These are phyloP conservation scores for Paramecium bursaria DNA, from an alignment of 73 alveolate genomes.

Conservation along the genomic window DNA sequence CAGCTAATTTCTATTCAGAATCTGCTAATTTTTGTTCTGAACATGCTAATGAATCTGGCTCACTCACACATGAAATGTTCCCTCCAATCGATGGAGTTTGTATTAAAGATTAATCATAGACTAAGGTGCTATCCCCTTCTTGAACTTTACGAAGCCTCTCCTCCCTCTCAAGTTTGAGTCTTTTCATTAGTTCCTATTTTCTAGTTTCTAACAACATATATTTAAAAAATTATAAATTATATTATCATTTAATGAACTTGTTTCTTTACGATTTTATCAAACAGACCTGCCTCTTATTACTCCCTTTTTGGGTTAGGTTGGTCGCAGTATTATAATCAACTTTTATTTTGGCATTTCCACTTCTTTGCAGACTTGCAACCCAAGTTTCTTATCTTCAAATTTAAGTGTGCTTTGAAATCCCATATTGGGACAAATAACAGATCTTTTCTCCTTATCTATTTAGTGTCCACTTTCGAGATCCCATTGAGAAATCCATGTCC, in stretches of 20 bases:
- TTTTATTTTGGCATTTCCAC: too few species aligned
- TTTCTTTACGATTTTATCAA: not conserved
- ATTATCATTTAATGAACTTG: not conserved
- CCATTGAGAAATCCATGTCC: too few species aligned
- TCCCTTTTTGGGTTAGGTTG: too few species aligned
- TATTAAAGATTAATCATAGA: slow-evolving; percentile 10
- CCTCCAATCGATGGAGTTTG: slow-evolving; percentile 37
- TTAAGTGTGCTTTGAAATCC: too few species aligned
- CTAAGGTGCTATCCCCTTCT: slow-evolving; percentile 42
- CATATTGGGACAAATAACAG: too few species aligned
- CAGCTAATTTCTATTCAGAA: slow-evolving; percentile 2
- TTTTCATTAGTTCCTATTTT: not conserved
- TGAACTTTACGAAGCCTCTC: not conserved
- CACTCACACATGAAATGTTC: too few species aligned
- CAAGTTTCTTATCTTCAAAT: too few species aligned
- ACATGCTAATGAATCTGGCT: too few species aligned
- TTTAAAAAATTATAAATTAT: slow-evolving; percentile 8
- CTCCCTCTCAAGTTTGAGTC: slow-evolving; percentile 31
- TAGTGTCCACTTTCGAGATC: too few species aligned
- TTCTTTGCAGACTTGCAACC: too few species aligned
- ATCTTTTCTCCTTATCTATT: too few species aligned
- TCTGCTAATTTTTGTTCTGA: not conserved
- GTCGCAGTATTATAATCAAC: too few species aligned
- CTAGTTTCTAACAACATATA: slow-evolving; percentile 25
- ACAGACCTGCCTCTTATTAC: not conserved